Percentiles rank a stretch among this genome's conserved stretches.
phyloP scores from a whole-genome alignment of 2,329 filamentous ascomycete genomes.

The Cryphonectria parasitica region DNA sequence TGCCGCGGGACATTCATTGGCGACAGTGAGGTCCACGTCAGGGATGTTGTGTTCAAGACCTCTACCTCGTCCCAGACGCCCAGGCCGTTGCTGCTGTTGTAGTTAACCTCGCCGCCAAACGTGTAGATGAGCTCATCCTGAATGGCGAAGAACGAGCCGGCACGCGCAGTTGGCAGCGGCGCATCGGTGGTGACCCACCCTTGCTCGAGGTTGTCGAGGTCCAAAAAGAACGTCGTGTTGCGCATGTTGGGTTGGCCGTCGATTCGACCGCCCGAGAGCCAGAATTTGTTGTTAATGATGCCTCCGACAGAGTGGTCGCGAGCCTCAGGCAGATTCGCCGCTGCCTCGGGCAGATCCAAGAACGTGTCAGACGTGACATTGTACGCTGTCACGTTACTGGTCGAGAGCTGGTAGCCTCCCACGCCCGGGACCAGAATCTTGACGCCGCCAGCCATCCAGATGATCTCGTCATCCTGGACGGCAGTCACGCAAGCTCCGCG shows the following conservation, averaged over 20 bases:
- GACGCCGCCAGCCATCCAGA: constrained; percentile 46
- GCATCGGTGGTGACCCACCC: constrained; percentile 37
- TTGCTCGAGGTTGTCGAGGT: constrained; percentile 34
- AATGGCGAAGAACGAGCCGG: constrained; percentile 38
- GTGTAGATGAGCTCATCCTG: constrained; percentile 39
- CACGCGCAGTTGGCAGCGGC: constrained; percentile 43
- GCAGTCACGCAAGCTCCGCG: constrained; percentile 41
- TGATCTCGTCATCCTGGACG: constrained; percentile 34
- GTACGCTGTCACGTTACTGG: constrained; percentile 39
- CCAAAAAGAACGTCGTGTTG: constrained; percentile 42
- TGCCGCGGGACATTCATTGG: constrained; percentile 31
- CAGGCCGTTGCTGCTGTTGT: constrained; percentile 14
- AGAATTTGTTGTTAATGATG: constrained; percentile 40
- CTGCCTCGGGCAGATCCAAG: constrained; percentile 34
- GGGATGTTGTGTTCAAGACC: constrained; percentile 27
- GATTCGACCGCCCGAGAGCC: constrained; percentile 42
- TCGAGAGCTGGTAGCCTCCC: constrained; percentile 33
- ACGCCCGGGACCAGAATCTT: constrained; percentile 31
- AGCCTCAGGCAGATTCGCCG: constrained; percentile 37
- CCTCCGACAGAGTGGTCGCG: constrained; percentile 40
- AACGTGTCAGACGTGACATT: constrained; percentile 37
- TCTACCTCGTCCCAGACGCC: constrained; percentile 31
- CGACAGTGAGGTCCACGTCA: constrained; percentile 27
- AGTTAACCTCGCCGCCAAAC: constrained; percentile 45
- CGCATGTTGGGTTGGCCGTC: constrained; percentile 38